These are phyloP conservation scores for Kluyveromyces marxianus DNA, from an alignment of 1,139 yeast species.

Conservation along the genomic window DNA sequence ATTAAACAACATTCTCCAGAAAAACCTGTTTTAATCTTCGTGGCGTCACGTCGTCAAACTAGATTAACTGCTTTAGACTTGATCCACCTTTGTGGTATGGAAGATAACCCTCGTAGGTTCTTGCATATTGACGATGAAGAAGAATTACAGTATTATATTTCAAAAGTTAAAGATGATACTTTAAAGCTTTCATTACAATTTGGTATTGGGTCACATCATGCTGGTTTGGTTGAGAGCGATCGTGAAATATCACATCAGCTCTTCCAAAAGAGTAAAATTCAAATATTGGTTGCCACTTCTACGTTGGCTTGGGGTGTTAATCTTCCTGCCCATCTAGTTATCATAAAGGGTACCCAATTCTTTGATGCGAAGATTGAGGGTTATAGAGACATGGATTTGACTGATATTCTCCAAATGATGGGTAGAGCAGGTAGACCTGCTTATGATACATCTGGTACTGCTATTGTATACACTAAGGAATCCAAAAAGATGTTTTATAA, in stretches of 20 bases:
- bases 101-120: constrained; percentile 85
- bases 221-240: constrained; percentile 89
- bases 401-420: constrained; percentile 63
- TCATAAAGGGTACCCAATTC: constrained; percentile 50
- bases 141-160: constrained; percentile 59
- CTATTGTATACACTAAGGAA: constrained; percentile 89
- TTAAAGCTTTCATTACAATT: constrained; percentile 77
- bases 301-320: constrained; percentile 74
- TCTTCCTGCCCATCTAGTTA: constrained; percentile 53
- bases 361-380: constrained; percentile 40
- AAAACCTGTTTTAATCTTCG: constrained; percentile 90
- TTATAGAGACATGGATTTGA: constrained; percentile 59
- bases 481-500: constrained; percentile 87
- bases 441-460: constrained; percentile 90
- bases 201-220: constrained; percentile 97
- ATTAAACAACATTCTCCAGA: constrained; percentile 90
- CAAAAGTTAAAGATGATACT: constrained; percentile 81
- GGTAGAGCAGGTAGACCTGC: constrained; percentile 93
- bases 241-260: constrained; percentile 80
- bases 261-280: constrained; percentile 80
- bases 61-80: constrained; percentile 89
- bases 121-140: constrained; percentile 61
- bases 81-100: constrained; percentile 91
- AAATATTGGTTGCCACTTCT: constrained; percentile 86
- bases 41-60: constrained; percentile 95